Percentiles rank a stretch among this genome's conserved stretches.
Conservation (phyloP, 2,329 filamentous ascomycete species). For the Cytospora mali region DNA sequence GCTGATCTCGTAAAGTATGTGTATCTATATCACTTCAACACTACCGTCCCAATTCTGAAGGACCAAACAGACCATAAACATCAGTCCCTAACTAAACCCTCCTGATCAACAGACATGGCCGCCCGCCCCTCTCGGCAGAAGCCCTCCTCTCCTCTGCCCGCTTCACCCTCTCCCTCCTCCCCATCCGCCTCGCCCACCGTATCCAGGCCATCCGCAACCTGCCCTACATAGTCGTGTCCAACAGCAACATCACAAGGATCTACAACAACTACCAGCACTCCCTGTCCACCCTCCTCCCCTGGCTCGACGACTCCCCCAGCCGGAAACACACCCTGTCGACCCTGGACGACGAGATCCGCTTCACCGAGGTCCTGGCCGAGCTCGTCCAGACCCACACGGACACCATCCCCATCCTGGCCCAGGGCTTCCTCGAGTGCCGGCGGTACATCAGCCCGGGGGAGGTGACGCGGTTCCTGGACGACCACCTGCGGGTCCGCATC, state of each 20-base stretch:
- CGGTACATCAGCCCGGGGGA: constrained; percentile 83
- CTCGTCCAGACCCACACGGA: constrained; percentile 94
- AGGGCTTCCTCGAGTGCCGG: constrained; percentile 89
- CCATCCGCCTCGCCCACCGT: constrained; percentile 87
- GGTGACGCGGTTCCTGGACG: constrained; percentile 90
- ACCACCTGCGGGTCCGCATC: constrained; percentile 90
- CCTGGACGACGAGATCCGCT: constrained; percentile 84
- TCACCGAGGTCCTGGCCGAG: constrained; percentile 90
- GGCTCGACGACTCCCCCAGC: constrained; percentile 47
- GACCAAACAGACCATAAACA: constrained; percentile 9
- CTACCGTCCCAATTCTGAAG: too few relatives aligned
- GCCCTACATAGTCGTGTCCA: constrained; percentile 97
- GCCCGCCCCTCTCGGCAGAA: constrained; percentile 78
- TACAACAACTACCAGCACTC: constrained; percentile 97
- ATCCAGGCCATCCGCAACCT: constrained; percentile 92
- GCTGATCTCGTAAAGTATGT: constrained; percentile 82
- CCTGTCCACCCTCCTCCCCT: constrained; percentile 85
- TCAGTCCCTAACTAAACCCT: constrained; percentile 1
- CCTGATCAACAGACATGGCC: constrained; percentile 61
- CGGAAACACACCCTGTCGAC: constrained; percentile 65
- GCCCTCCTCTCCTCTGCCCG: constrained; percentile 89
- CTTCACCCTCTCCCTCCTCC: constrained; percentile 90
- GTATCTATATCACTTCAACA: background rate
- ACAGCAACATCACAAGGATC: constrained; percentile 90
- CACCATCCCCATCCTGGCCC: constrained; percentile 89